phyloP scores from a whole-genome alignment of 345 rosid species.

The Citrus cavaleriei region DNA sequence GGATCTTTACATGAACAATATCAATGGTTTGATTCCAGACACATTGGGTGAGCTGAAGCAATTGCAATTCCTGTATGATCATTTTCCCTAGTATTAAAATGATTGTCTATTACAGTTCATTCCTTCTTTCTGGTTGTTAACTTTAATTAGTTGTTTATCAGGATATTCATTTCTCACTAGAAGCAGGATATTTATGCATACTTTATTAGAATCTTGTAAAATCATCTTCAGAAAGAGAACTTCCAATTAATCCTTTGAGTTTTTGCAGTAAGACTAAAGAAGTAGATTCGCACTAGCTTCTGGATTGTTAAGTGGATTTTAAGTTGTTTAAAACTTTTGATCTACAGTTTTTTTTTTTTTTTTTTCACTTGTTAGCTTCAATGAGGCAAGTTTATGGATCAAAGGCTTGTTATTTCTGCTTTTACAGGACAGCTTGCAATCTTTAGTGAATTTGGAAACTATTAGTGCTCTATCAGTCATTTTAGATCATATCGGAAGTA shows the following conservation, averaged over 20 bases:
- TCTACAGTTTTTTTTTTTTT: no score
- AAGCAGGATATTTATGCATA: no score
- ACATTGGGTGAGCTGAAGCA: constrained; percentile 33
- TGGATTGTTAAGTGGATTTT: not conserved
- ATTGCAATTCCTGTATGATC: constrained; percentile 35
- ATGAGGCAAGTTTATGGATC: not conserved
- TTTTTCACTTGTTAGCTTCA: not conserved
- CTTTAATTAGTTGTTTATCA: not conserved
- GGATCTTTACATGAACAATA: constrained; percentile 41
- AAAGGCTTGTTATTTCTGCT: not conserved
- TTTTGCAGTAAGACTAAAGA: not conserved
- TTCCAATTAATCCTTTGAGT: not conserved
- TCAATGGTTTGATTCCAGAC: constrained; percentile 35
- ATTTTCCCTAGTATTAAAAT: constrained; percentile 1
- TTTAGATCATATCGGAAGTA: not conserved
- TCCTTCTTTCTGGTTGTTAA: not conserved
- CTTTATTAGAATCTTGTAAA: no score
- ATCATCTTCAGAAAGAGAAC: not conserved
- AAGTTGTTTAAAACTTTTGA: not conserved
- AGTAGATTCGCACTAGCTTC: not conserved
- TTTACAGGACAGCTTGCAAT: not conserved
- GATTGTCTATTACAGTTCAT: not conserved
- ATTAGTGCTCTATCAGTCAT: not conserved
- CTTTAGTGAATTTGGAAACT: not conserved
- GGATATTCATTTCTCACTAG: not conserved